Conservation (phyloP, 805 yeast species). For the Candida corydali region DNA sequence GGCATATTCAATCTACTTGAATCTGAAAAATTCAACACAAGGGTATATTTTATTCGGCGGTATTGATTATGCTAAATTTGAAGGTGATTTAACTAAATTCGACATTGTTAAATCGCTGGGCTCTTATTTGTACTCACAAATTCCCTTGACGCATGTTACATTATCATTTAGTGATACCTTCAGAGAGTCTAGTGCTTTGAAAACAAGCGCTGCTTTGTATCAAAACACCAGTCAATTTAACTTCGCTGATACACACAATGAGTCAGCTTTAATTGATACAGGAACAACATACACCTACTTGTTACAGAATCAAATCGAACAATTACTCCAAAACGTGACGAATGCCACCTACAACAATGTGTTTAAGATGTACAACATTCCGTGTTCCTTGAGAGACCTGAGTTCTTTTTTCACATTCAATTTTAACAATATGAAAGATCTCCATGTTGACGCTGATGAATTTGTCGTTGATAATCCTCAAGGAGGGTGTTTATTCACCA, state of each 20-base stretch:
- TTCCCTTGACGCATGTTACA: constrained; percentile 3
- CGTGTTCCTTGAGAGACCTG: constrained; percentile 5
- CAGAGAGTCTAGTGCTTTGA: background rate
- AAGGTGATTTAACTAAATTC: constrained; percentile 15
- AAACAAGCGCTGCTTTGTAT: constrained; percentile 13
- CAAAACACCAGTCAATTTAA: constrained; percentile 1
- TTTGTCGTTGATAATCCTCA: constrained; percentile 2
- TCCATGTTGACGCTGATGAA: constrained; percentile 1
- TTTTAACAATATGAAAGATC: constrained; percentile 4
- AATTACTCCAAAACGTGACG: constrained; percentile 27
- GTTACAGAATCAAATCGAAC: constrained; percentile 32
- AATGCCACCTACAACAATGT: constrained; percentile 38
- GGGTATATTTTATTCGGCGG: constrained; percentile 28
- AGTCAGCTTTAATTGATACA: constrained; percentile 25
- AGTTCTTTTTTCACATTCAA: constrained; percentile 4
- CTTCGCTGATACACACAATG: constrained; percentile 2
- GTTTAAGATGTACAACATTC: constrained; percentile 42
- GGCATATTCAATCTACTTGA: constrained; percentile 31
- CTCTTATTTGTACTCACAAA: constrained; percentile 2
- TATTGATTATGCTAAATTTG: constrained; percentile 23
- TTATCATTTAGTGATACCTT: constrained; percentile 5
- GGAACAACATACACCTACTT: constrained; percentile 38
- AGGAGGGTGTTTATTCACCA: constrained; percentile 42
- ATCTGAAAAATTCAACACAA: constrained; percentile 8
- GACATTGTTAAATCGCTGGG: constrained; percentile 1